Evolutionary conservation across 2,329 filamentous ascomycete genomes (phyloP), one percentile per base, ranked within the genome.

Genomic region (Helotiales sp.): DNA sequence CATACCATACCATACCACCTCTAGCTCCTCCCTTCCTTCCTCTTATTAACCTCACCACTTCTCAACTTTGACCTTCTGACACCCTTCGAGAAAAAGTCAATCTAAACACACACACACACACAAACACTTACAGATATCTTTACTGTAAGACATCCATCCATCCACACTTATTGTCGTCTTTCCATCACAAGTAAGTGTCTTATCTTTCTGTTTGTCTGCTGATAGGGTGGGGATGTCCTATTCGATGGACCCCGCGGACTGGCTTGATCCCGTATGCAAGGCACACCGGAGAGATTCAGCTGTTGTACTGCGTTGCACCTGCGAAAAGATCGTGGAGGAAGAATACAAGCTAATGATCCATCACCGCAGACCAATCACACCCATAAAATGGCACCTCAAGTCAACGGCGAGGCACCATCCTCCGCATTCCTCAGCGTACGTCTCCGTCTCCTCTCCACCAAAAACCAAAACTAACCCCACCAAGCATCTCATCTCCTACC

Each of bases 401-500:
- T 86, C 67, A 86, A 86, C 74, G 84, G 84, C 75, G 83, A 86
- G 67, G 76, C 70, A 13, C 77, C 79, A 45, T 79, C 78, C 72
- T 87, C 84, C 58, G 83, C 82, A 64, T 85, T 85, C 74, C 63
- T 86, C 64, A 79, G 83, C 76, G 84, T 86, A 80, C 7, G 69
- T 69, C 43, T 79, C 67, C 30, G n/a, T 28, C 47, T 6, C 26
- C 43, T 37, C 61, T 50, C 26, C 2, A 37, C 57, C 62, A 32
- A 57, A 52, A 40, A 20, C n/a, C 50, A 24, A 37, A 45, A 65
- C 74, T 69, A 65, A 58, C 54, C 40, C 32, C 34, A 30, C 13
- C 74, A n/a, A 97, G 93, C 94, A 97, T 78, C 85, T 97, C 70
- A 85, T 89, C 74, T 90, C 90, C 72, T 97, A 97, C 81, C 95